Base-by-base conservation (phyloP, 306 rosid genomes). In the Fragaria nilgerrensis region DNA sequence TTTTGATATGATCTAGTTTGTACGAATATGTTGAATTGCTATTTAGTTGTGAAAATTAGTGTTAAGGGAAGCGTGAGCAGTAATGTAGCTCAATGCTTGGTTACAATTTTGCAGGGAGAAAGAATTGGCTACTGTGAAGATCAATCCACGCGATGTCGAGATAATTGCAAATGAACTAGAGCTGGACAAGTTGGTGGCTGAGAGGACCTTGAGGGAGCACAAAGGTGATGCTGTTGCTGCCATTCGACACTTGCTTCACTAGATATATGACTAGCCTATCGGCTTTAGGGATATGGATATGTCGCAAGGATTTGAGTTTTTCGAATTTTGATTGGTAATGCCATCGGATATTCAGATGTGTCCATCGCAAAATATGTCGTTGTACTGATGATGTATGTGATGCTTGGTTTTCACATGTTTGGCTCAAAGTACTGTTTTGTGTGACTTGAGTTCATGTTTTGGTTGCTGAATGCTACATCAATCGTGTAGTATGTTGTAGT, bases 181-280 rank as follows among this genome's bases (percentile, higher is more conserved):
- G 97, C 70, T 95, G 89, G 99, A 92, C 91, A 91, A 84, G 87
- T 88, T 89, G 88, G 92, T 90, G 17, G 99, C 97, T 17, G 97
- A 95, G 90, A 90, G 93, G 86, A 95, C 97, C 72, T 80, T 95
- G 85, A 88, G 97, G 13, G 99, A 95, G 81, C 99, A 95, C 88
- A 91, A 92, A 84, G 97, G 99, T 41, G 96, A 95, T 79, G 97
- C 98, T 0, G 98, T 92, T 83, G 96, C 98, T 82, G 98, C 97
- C 74, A 88, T 95, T 79, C 81, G 96, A 52, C 85, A 90, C 73
- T 88, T 92, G 87, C 97, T 95, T 77, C 89, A 47, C 75, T 92
- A 66, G 79, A 63, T 19, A 63, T 49, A 7, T 15, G 44, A 59
- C 17, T 23, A 13, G 6, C 68, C 12, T 66, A 4, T 64, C 16